phyloP scores from a whole-genome alignment of 208 protist species.

The Acanthamoeba triangularis region DNA sequence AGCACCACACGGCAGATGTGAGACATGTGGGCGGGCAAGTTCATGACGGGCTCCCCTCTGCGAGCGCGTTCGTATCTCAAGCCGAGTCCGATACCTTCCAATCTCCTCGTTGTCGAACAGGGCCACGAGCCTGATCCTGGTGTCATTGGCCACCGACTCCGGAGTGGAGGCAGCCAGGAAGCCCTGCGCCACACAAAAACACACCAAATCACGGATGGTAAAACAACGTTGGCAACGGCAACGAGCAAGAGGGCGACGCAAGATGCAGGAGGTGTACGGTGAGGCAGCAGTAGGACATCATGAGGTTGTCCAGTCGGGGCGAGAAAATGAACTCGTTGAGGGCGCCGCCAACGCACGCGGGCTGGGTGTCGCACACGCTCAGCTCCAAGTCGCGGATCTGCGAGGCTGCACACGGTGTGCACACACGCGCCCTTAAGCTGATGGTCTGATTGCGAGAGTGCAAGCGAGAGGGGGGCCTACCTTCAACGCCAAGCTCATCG shows the following conservation, averaged over 20 bases:
- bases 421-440: neutral
- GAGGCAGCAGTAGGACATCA: slow-evolving; percentile 96
- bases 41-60: neutral
- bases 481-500: slow-evolving; percentile 83
- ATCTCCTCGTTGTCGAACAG: slow-evolving; percentile 93
- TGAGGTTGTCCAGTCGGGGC: slow-evolving; percentile 97
- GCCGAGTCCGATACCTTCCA: slow-evolving; percentile 19
- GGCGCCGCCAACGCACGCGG: slow-evolving; percentile 94
- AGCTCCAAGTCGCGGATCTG: slow-evolving; percentile 98
- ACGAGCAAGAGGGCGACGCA: neutral
- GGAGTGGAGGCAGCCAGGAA: slow-evolving; percentile 55
- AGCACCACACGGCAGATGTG: neutral
- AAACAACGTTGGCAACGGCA: neutral
- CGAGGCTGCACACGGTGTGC: slow-evolving; percentile 68
- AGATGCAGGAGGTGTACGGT: neutral
- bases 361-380: slow-evolving; percentile 96
- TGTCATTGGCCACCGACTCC: slow-evolving; percentile 88
- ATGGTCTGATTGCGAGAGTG: neutral
- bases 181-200: neutral
- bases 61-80: neutral
- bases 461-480: neutral
- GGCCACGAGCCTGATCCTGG: slow-evolving; percentile 93
- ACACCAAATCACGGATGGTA: too few species aligned
- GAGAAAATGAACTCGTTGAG: slow-evolving; percentile 97
- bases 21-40: too few species aligned